These are phyloP conservation scores for Bryoerythrophyllum caledonicum DNA, from an alignment of 225 moss, liverwort and hornwort species.

Conservation along the genomic window DNA sequence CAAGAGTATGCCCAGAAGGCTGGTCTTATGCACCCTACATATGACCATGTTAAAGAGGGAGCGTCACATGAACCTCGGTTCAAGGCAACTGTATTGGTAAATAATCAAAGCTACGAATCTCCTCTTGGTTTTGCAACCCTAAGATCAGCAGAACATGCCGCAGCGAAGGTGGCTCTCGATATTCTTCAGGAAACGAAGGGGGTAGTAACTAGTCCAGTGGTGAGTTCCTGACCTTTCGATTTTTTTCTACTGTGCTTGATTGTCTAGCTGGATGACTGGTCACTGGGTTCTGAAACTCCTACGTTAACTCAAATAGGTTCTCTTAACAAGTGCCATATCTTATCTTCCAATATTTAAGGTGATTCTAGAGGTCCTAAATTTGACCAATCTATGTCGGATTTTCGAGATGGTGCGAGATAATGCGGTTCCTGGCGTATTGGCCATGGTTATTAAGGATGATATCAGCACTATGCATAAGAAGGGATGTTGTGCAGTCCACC, in stretches of 20 bases:
- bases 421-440: not conserved
- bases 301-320: not conserved
- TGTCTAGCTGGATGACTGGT: not conserved
- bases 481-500: not conserved
- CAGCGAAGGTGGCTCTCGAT: slow-evolving; percentile 88
- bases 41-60: slow-evolving; percentile 92
- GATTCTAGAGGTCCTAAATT: not conserved
- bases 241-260: too few species aligned
- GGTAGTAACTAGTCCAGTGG: slow-evolving; percentile 79
- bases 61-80: slow-evolving; percentile 98
- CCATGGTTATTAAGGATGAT: not conserved
- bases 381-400: not conserved
- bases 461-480: not conserved
- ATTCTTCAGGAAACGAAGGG: slow-evolving; percentile 60
- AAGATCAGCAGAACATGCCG: slow-evolving; percentile 96
- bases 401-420: not conserved
- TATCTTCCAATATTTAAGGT: not conserved
- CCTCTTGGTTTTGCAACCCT: slow-evolving; percentile 76
- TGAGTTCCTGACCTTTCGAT: slow-evolving; percentile 27
- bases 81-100: slow-evolving; percentile 79
- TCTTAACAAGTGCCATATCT: not conserved
- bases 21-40: slow-evolving; percentile 76
- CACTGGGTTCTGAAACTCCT: not conserved
- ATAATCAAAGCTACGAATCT: slow-evolving; percentile 70
- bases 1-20: slow-evolving; percentile 99